phyloP scores from a whole-genome alignment of 169 alveolate species.

The Plasmodium relictum region DNA sequence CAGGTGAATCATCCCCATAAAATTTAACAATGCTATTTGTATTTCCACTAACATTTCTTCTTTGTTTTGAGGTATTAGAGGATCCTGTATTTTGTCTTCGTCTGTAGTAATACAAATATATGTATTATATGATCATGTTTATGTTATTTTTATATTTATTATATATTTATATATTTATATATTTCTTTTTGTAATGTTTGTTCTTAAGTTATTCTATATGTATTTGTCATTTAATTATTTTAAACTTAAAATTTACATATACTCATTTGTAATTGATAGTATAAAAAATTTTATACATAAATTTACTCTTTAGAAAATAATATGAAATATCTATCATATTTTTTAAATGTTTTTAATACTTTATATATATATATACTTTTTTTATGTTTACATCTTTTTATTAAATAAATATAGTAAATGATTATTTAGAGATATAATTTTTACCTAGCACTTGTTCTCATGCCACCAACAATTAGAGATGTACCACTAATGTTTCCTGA shows the following conservation, averaged over 20 bases:
- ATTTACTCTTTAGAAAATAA: too few species aligned
- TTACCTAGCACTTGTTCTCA: constrained; percentile 71
- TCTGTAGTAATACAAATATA: constrained; percentile 1
- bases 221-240: too few species aligned
- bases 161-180: background rate
- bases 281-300: too few species aligned
- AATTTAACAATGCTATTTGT: constrained; percentile 46
- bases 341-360: background rate
- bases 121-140: constrained; percentile 2
- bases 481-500: constrained; percentile 26
- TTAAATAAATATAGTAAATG: too few species aligned
- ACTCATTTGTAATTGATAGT: too few species aligned
- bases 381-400: too few species aligned
- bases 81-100: constrained; percentile 59
- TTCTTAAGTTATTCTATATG: too few species aligned
- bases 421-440: background rate
- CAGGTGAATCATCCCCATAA: constrained; percentile 78
- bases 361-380: too few species aligned
- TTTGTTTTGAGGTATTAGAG: constrained; percentile 11
- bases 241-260: too few species aligned
- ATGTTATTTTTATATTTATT: background rate
- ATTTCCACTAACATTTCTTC: constrained; percentile 52
- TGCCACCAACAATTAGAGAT: constrained; percentile 67
- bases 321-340: too few species aligned
- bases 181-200: too few species aligned